A percentile compares a stretch with the other conserved stretches of the same genome.
phyloP scores from a whole-genome alignment of 1,284 basidiomycete species.

The Ceratobasidium theobromae region DNA sequence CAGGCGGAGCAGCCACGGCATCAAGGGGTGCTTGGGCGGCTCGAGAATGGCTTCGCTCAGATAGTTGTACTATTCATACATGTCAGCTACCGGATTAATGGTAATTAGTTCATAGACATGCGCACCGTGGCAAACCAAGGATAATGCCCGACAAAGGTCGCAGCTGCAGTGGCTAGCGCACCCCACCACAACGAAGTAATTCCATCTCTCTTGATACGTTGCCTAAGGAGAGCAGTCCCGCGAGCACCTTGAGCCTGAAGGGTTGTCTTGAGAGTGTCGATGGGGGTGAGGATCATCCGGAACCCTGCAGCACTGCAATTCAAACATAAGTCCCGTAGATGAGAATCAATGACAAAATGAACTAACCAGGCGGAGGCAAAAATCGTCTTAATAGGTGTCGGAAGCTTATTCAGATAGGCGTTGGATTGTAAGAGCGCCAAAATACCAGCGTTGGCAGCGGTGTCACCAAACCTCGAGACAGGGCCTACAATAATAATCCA shows the following conservation, averaged over 20 bases:
- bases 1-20: slow-evolving; percentile 67
- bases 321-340: slow-evolving; percentile 28
- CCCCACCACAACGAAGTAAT: slow-evolving; percentile 82
- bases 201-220: slow-evolving; percentile 72
- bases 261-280: slow-evolving; percentile 91
- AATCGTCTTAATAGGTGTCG: slow-evolving; percentile 63
- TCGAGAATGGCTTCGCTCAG: slow-evolving; percentile 64
- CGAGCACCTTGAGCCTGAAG: slow-evolving; percentile 81
- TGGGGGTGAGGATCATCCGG: slow-evolving; percentile 77
- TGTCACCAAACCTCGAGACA: slow-evolving; percentile 75
- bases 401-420: slow-evolving; percentile 62
- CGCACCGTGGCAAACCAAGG: slow-evolving; percentile 49
- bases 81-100: neutral
- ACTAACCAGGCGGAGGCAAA: slow-evolving; percentile 63
- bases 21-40: slow-evolving; percentile 48
- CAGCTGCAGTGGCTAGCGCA: slow-evolving; percentile 82
- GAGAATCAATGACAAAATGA: slow-evolving; percentile 51
- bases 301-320: slow-evolving; percentile 44
- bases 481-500: slow-evolving; percentile 42
- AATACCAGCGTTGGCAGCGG: slow-evolving; percentile 81
- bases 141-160: slow-evolving; percentile 90
- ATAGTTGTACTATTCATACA: slow-evolving; percentile 64
- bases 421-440: slow-evolving; percentile 73
- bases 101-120: slow-evolving; percentile 17
- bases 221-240: slow-evolving; percentile 64